Conservation (phyloP, 805 yeast species). For the Hanseniaspora pseudoguilliermondii region DNA sequence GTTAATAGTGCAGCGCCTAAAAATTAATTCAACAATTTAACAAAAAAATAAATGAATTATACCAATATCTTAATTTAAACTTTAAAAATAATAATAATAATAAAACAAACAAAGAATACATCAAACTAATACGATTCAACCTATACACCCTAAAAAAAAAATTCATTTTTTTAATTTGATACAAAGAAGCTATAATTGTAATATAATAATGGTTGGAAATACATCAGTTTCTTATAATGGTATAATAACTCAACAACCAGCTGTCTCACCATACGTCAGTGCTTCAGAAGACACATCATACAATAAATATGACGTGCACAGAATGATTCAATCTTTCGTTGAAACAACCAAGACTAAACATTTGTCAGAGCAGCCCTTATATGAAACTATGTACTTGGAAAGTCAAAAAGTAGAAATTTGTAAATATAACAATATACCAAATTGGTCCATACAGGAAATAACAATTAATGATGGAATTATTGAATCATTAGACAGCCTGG, state of each 20-base stretch:
- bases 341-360: background rate
- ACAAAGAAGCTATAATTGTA: background rate
- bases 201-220: background rate
- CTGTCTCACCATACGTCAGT: background rate
- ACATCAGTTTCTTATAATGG: background rate
- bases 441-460: conserved; percentile 2
- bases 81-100: too few relatives aligned
- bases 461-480: conserved; percentile 2
- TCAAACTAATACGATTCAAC: too few relatives aligned
- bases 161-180: background rate
- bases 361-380: background rate
- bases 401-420: conserved; percentile 8
- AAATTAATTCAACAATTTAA: background rate
- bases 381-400: background rate
- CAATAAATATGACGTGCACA: background rate
- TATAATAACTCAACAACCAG: background rate
- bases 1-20: too few relatives aligned
- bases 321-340: background rate
- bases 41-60: background rate
- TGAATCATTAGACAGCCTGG: background rate
- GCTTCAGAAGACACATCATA: background rate
- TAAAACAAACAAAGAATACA: too few relatives aligned
- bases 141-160: too few relatives aligned
- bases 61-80: too few relatives aligned
- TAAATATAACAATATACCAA: background rate